Evolutionary conservation across 2,329 filamentous ascomycete species (phyloP).

Genomic region (Aureobasidium uvarum): DNA sequence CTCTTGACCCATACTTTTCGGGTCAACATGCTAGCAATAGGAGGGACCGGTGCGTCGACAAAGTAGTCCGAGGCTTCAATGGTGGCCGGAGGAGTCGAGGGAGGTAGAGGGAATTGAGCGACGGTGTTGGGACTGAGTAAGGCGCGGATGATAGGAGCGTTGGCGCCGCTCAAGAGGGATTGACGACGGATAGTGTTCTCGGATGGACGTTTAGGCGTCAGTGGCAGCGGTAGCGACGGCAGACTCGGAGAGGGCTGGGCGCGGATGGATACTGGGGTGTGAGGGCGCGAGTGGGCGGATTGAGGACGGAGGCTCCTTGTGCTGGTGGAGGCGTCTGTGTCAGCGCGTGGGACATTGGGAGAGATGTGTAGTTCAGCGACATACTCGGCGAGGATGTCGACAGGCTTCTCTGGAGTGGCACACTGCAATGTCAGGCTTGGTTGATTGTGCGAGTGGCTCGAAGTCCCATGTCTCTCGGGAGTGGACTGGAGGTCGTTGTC

Average conservation of each 20-base stretch:
- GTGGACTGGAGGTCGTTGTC: conserved; percentile 27
- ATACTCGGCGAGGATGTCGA: conserved; percentile 11
- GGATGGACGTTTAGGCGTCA: conserved; percentile 1
- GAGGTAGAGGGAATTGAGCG: conserved; percentile 3
- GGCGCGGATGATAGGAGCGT: conserved; percentile 9
- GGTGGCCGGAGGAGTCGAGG: neutral
- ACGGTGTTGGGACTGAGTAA: conserved; percentile 6
- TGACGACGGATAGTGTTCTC: conserved; percentile 12
- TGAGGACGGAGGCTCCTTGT: neutral
- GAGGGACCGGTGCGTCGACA: neutral
- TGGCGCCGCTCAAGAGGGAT: conserved; percentile 19
- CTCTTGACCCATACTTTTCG: conserved; percentile 96
- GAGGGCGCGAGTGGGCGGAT: neutral
- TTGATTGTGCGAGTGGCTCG: neutral
- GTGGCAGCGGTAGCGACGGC: neutral
- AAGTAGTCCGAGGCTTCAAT: conserved; percentile 25
- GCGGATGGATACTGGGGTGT: neutral
- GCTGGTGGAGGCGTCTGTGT: neutral
- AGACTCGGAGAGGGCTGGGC: conserved; percentile 2
- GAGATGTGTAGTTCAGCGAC: neutral
- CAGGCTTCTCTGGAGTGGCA: conserved; percentile 10
- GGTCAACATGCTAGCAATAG: conserved; percentile 54
- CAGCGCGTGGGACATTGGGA: neutral
- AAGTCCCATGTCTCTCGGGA: neutral
- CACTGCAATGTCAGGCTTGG: conserved; percentile 9